phyloP scores from a whole-genome alignment of 2,329 filamentous ascomycete genomes.

The Blastomyces percursus region DNA sequence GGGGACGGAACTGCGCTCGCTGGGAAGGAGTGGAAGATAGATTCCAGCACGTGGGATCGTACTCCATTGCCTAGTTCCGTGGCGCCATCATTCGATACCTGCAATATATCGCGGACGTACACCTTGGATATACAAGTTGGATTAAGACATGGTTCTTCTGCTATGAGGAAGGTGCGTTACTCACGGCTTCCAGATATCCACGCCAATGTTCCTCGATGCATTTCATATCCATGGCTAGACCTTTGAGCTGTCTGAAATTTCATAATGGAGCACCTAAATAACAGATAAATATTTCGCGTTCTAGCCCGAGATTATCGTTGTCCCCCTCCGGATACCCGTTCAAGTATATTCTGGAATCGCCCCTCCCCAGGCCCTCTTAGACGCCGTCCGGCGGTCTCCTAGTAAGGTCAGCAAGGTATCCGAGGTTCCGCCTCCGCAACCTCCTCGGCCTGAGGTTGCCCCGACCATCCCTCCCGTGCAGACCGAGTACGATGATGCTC shows the following conservation, averaged over 20 bases:
- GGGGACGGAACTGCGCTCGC: constrained; percentile 47
- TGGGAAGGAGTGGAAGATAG: constrained; percentile 58
- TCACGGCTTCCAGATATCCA: neutral
- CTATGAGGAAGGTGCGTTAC: constrained; percentile 38
- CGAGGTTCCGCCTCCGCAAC: constrained; percentile 30
- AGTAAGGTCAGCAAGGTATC: constrained; percentile 18
- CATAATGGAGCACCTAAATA: neutral
- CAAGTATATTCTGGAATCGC: constrained; percentile 80
- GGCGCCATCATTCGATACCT: constrained; percentile 75
- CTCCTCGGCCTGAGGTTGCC: constrained; percentile 25
- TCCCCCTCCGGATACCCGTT: constrained; percentile 68
- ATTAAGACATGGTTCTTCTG: constrained; percentile 58
- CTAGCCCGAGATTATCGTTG: constrained; percentile 60
- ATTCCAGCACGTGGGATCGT: constrained; percentile 60
- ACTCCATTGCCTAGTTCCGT: constrained; percentile 71
- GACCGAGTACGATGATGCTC: constrained; percentile 55
- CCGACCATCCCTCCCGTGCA: constrained; percentile 17
- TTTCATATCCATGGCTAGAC: neutral
- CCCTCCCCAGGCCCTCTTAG: constrained; percentile 64
- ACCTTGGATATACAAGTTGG: constrained; percentile 74
- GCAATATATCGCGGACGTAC: constrained; percentile 74
- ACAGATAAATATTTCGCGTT: constrained; percentile 6
- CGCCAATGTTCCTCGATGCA: neutral
- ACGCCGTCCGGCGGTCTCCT: constrained; percentile 43
- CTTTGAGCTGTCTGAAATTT: too few relatives aligned